Evolutionary conservation across 192 early-diverging fungal species (phyloP), one percentile per base, ranked within the genome.

Genomic region (Linnemannia elongata): DNA sequence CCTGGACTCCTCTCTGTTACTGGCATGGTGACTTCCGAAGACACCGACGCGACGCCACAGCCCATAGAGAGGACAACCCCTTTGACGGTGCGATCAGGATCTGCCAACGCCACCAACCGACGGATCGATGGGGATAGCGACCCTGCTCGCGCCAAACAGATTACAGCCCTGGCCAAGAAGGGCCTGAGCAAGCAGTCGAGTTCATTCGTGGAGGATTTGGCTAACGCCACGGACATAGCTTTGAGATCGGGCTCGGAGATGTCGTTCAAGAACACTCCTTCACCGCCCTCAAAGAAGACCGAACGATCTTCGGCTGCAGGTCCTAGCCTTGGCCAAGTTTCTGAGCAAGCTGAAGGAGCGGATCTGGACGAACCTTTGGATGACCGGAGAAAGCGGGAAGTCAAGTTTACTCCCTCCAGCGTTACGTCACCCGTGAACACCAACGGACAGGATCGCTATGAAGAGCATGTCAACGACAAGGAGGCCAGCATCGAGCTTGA

Each of bases 191-290:
- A 86, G 45, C 83, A 81, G 41, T 55, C 78, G 10, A 86, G 74
- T 30, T 76, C 78, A 2, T 86, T 86, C 74, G 83, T 86, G 22
- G 83, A 86, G 42, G 79, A 80, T 9, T 39, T 86, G 33, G 83
- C 83, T 0, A 86, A 77, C 68, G 83, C 78, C 10, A 86, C 78
- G 1, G 78, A 79, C 22, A 79, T 75, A 4, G 83, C 78, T 7
- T 22, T 86, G 54, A 76, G 79, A 55, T 86, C 79, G 4, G 77
- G 77, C 20, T 81, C 70, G 0, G 79, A 86, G 39, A 77, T 72
- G 5, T 80, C 83, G 8, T 60, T 86, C 75, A 86, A 77, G 36
- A 80, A 68, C 18, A 69, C 57, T 0, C 36, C 74, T 12, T 81
- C 83, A 0, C 75, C 78, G 6, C 49, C 36, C 0, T 69, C 52